Evolutionary conservation across 2,329 filamentous ascomycete genomes (phyloP), one percentile per base, ranked within the genome.

Genomic region (Aureobasidium lini): DNA sequence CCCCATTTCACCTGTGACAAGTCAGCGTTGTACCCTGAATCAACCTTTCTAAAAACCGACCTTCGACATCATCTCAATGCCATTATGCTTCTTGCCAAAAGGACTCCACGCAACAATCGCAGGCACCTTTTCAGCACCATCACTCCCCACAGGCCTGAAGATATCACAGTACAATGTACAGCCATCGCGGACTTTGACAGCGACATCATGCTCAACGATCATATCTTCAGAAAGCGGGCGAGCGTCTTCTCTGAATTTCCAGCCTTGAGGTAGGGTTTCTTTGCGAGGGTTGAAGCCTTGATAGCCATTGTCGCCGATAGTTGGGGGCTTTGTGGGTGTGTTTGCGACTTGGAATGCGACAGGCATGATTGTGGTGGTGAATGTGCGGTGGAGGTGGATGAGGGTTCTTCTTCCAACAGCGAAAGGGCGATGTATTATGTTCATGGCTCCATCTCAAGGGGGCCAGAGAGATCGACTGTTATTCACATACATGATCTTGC

Each of bases 1-100:
- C 36, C 11, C 44, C 44, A 47, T 13, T 16, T 32, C n/a, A 36
- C 34, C 34, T 36, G 34, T 13, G 8, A 8, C 2, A 36, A 36
- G 34, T 36, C 34, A 36, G 34, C n/a, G 4, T 42, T 42, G 2
- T 8, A 56, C 46, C 5, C 48, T 13, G 9, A 32, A 29, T 18
- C 29, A 59, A 13, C 6, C 18, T 2, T 29, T 50, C 13, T 1
- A 7, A 18, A 42, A 13, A 28, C 39, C 16, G 13, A 42, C 39
- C 13, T 42, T 15, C n/a, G 39, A 42, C 39, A 42, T 42, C 11
- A 42, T 42, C 13, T 42, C 39, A 16, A 46, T 46, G 7, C 43
- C 43, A 28, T 39, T 39, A n/a, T n/a, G 75, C 59, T 75, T 73
- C 62, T 80, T 79, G 23, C 77, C 77, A 60, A 75, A 79, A 11